Base-by-base conservation (phyloP, 75 land plant genomes). In the Picea glauca region DNA sequence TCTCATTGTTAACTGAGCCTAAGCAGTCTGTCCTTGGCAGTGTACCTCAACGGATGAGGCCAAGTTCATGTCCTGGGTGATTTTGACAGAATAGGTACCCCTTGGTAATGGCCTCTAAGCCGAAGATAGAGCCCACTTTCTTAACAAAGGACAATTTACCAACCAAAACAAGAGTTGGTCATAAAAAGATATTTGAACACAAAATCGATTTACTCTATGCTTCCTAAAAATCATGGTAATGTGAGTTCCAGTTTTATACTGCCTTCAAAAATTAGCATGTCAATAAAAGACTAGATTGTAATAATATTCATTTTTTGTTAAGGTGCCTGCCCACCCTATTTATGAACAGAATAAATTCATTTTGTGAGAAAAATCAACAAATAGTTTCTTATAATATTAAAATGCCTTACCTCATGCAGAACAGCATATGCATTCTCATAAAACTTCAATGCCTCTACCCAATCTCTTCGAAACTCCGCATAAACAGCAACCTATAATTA, bases 381-480 rank as follows among this genome's bases (percentile, higher is more conserved):
- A 50, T 50, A 50, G 11, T 50, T 50, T 50, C 5, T 70, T 58
- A 26, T 20, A 26, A 75, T 58, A 58, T 30, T 30, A 57, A 31
- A 20, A 31, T 23, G 58, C 13, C 60, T 57, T 64, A 89, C 93
- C 91, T 91, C 93, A 79, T 75, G 91, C 38, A 89, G 83, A 74
- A 87, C 80, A 80, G 84, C 77, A 77, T 95, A 95, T 8, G 92
- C 98, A 68, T 85, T 93, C 75, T 98, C 98, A 77, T 98, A 98
- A 65, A 84, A 92, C 81, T 84, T 91, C 78, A 98, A 85, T 32
- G 98, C 99, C 78, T 98, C 94, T 57, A 70, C 86, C 99, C 99
- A 98, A 76, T 98, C 99, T 77, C 99, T 91, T 58, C 98, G 92
- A 81, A 98, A 98, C 78, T 98, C 99, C 56, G 98, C 98, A 87